These are phyloP conservation scores for Paraconiothyrium sp. DNA, from an alignment of 2,329 filamentous ascomycete species.

Conservation along the genomic window DNA sequence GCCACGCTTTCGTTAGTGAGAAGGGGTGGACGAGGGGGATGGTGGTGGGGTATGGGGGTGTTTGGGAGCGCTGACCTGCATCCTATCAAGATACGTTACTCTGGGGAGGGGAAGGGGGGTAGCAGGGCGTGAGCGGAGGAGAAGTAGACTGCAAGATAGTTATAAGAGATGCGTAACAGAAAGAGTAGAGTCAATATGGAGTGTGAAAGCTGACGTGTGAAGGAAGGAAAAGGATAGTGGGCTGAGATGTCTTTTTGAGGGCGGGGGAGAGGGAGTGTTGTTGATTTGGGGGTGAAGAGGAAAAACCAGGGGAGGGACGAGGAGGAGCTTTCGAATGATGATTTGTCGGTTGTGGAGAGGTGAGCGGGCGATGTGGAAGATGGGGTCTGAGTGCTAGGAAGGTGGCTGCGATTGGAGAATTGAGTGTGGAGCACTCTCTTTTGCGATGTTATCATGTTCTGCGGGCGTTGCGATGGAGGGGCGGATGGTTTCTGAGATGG, in stretches of 20 bases:
- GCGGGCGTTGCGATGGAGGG: too few relatives aligned
- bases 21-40: background rate
- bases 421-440: too few relatives aligned
- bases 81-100: too few relatives aligned
- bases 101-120: background rate
- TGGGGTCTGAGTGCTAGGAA: too few relatives aligned
- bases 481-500: too few relatives aligned
- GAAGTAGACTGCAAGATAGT: background rate
- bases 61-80: background rate
- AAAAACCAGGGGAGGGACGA: too few relatives aligned
- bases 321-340: too few relatives aligned
- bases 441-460: too few relatives aligned
- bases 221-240: constrained; percentile 10
- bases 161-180: background rate
- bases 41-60: constrained; percentile 8
- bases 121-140: too few relatives aligned
- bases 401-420: too few relatives aligned
- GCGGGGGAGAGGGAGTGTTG: constrained; percentile 10
- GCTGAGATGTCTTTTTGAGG: constrained; percentile 7
- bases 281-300: background rate
- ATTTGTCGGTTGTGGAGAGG: too few relatives aligned
- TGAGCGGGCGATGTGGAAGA: too few relatives aligned
- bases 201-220: constrained; percentile 6
- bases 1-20: background rate
- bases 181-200: background rate